Percentiles rank a stretch among this genome's conserved stretches.
phyloP scores from a whole-genome alignment of 2,329 filamentous ascomycete species.

The Xylaria digitata region DNA sequence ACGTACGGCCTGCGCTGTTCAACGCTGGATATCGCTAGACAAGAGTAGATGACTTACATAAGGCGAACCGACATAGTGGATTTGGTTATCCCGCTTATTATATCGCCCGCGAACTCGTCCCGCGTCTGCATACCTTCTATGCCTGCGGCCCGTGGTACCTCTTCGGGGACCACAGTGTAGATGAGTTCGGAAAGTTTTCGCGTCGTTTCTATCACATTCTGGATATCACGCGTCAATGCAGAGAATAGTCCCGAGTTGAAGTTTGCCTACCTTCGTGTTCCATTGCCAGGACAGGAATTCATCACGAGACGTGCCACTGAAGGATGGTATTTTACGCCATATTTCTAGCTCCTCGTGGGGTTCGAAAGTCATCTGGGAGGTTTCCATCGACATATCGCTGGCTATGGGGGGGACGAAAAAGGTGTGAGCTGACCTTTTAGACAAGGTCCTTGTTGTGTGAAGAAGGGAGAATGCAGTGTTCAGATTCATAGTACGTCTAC shows the following conservation, averaged over 20 bases:
- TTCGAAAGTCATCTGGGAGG: background rate
- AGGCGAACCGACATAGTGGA: constrained; percentile 71
- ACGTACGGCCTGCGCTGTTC: constrained; percentile 62
- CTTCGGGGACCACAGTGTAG: constrained; percentile 60
- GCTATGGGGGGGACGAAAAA: background rate
- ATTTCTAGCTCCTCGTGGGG: constrained; percentile 28
- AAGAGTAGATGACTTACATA: constrained; percentile 54
- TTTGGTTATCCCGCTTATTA: constrained; percentile 61
- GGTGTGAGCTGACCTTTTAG: background rate
- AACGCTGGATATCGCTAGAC: constrained; percentile 2
- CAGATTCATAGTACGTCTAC: background rate
- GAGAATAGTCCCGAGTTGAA: background rate
- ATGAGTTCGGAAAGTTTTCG: constrained; percentile 62
- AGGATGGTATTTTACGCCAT: constrained; percentile 41
- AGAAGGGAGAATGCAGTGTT: background rate
- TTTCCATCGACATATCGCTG: background rate
- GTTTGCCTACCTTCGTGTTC: constrained; percentile 38
- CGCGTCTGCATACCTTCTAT: constrained; percentile 56
- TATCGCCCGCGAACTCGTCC: constrained; percentile 65
- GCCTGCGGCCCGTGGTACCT: constrained; percentile 55
- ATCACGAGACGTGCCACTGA: constrained; percentile 30
- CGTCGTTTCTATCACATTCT: constrained; percentile 62
- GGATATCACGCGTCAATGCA: constrained; percentile 13
- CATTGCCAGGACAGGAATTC: constrained; percentile 46
- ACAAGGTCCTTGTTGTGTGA: background rate